Evolutionary conservation across 2,329 filamentous ascomycete species (phyloP).

Genomic region (Periconia digitata): DNA sequence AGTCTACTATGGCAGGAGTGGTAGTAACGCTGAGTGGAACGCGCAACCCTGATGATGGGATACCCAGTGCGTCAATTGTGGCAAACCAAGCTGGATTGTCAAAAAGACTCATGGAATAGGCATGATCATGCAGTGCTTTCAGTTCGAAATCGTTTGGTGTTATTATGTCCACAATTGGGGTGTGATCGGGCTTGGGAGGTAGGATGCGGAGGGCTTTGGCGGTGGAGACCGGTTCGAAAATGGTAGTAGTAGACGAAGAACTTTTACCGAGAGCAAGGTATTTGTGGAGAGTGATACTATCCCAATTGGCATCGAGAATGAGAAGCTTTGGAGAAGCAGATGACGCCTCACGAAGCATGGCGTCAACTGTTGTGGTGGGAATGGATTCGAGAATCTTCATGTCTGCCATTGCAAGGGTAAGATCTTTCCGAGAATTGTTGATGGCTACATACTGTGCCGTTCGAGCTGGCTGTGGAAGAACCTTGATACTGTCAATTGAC

Average conservation of each 20-base stretch:
- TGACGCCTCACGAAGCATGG: conserved; percentile 15
- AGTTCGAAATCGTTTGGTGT: conserved; percentile 87
- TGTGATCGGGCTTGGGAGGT: conserved; percentile 50
- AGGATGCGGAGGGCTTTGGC: conserved; percentile 76
- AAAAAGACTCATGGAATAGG: conserved; percentile 67
- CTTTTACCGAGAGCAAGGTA: conserved; percentile 67
- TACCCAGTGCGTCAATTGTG: conserved; percentile 76
- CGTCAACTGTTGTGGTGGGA: conserved; percentile 6
- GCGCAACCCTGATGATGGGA: conserved; percentile 68
- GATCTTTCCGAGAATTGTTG: conserved; percentile 79
- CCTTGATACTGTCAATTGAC: conserved; percentile 62
- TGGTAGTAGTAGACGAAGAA: conserved; percentile 52
- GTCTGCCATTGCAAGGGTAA: conserved; percentile 93
- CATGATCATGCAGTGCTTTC: conserved; percentile 72
- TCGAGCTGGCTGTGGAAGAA: conserved; percentile 51
- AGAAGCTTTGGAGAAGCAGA: conserved; percentile 14
- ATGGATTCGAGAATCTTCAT: conserved; percentile 75
- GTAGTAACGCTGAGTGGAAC: conserved; percentile 73
- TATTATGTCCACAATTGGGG: conserved; percentile 70
- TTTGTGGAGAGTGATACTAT: conserved; percentile 61
- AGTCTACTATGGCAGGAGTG: conserved; percentile 67
- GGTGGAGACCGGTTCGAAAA: conserved; percentile 87
- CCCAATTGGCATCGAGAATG: conserved; percentile 88
- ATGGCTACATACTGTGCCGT: conserved; percentile 92
- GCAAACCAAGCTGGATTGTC: conserved; percentile 74